Percentiles rank a stretch among this genome's conserved stretches.
Conservation (phyloP, 331 rosid species). For the Quercus phellos region DNA sequence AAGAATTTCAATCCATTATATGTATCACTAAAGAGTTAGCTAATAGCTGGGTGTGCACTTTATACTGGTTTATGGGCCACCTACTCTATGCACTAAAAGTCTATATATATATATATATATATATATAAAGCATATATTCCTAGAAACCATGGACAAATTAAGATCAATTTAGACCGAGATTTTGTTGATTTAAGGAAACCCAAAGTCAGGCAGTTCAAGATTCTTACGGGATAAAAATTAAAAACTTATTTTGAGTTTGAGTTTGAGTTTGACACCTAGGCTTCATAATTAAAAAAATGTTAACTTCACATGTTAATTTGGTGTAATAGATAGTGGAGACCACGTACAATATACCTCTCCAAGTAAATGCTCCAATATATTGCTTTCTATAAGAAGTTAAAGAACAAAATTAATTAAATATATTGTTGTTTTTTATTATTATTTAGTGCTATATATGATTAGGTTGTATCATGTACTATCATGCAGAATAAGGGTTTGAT, state of each 20-base stretch:
- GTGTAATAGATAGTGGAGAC: neutral
- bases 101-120: too few species aligned
- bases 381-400: neutral
- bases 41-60: slow-evolving; percentile 28
- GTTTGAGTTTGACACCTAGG: too few species aligned
- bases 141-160: slow-evolving; percentile 22
- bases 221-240: neutral
- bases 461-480: too few species aligned
- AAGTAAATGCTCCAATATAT: neutral
- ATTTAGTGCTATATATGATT: too few species aligned
- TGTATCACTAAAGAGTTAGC: slow-evolving; percentile 21
- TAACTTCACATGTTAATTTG: neutral
- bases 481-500: neutral
- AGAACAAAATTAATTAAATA: neutral
- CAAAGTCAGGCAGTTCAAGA: neutral
- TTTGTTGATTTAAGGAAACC: neutral
- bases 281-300: neutral
- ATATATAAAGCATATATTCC: neutral
- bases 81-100: slow-evolving; percentile 6
- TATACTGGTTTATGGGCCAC: slow-evolving; percentile 35
- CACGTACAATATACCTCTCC: neutral
- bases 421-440: neutral
- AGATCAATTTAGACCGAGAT: slow-evolving; percentile 2
- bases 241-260: neutral
- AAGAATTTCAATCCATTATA: slow-evolving; percentile 27